Conservation (phyloP, 2,329 filamentous ascomycete genomes). For the Hansfordia pulvinata region DNA sequence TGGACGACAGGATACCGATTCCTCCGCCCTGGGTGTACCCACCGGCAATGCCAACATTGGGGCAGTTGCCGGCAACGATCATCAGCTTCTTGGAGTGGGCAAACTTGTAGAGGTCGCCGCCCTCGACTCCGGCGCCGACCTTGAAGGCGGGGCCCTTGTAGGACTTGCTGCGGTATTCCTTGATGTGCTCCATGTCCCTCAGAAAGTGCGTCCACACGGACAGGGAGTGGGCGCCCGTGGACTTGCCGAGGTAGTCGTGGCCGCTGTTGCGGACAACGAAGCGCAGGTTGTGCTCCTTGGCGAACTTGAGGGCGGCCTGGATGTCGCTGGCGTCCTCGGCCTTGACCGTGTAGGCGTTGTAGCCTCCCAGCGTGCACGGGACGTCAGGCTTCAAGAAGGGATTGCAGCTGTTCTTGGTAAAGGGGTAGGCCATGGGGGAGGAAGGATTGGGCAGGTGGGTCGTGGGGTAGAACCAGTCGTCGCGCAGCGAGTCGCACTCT, state of each 20-base stretch:
- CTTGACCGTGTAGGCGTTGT: conserved; percentile 24
- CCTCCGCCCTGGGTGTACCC: neutral
- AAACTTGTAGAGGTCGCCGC: neutral
- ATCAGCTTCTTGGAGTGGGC: neutral
- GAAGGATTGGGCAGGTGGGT: too few relatives aligned
- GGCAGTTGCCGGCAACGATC: neutral
- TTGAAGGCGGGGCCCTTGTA: conserved; percentile 6
- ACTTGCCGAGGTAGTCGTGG: conserved; percentile 1
- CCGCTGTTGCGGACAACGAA: neutral
- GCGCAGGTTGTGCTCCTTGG: neutral
- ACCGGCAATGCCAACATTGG: neutral
- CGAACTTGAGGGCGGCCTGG: neutral
- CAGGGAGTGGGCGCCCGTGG: conserved; percentile 15
- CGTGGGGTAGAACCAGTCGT: too few relatives aligned
- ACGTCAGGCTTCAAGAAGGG: conserved; percentile 22
- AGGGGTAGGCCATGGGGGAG: conserved; percentile 21
- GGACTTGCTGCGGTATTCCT: conserved; percentile 15
- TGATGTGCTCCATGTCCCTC: conserved; percentile 15
- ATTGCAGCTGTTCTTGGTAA: conserved; percentile 25
- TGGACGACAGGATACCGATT: neutral
- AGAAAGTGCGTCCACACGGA: conserved; percentile 23
- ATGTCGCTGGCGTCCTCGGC: conserved; percentile 11
- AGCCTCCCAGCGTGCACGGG: conserved; percentile 29
- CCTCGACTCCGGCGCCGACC: neutral
- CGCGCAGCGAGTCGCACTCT: conserved; percentile 20